Base-by-base conservation (phyloP, 2,329 filamentous ascomycete species). In the Fusarium drepaniforme region DNA sequence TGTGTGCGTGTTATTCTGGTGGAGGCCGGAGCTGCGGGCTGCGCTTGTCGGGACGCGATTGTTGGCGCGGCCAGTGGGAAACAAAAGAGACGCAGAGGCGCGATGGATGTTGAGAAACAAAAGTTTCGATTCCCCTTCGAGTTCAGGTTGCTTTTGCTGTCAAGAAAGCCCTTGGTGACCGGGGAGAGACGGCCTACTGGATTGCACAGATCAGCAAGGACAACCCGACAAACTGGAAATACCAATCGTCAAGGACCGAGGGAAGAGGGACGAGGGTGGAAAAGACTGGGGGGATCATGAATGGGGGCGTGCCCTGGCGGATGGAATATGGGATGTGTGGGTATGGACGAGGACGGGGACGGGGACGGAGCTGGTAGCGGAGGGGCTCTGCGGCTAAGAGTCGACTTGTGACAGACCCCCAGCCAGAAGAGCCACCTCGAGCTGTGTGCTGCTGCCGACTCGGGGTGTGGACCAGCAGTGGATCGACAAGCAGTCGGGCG, bases 31-130 rank as follows among this genome's bases (percentile, higher is more conserved):
- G 66, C 70, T 78, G 77, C 75, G 72, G 71, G 74, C 74, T 73
- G 77, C 77, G 77, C 77, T 78, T 78, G 75, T 79, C 77, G 68
- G 74, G 77, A 77, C 73, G 66, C 68, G 71, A 74, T 67, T 71
- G 72, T 75, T 75, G 77, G 74, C 75, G 75, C 74, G 74, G 60
- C 58, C 62, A 63, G 69, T 63, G 57, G 63, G 63, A 66, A 74
- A 64, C 63, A 74, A 65, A 49, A 75, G 70, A 78, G 73, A 73
- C 69, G 75, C 76, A 71, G 63, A 42, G 53, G 30, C 44, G 44
- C 44, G 44, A 37, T 58, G 15, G 33, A 37, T 63, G 28, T 38
- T 46, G 23, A 44, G 35, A 40, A 71, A 25, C 33, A 35, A 33
- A 62, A 30, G 53, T 16, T 30, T 44, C 46, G 28, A 37, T 35